Base-by-base conservation (phyloP, 1,284 basidiomycete genomes). In the Testicularia cyperi region DNA sequence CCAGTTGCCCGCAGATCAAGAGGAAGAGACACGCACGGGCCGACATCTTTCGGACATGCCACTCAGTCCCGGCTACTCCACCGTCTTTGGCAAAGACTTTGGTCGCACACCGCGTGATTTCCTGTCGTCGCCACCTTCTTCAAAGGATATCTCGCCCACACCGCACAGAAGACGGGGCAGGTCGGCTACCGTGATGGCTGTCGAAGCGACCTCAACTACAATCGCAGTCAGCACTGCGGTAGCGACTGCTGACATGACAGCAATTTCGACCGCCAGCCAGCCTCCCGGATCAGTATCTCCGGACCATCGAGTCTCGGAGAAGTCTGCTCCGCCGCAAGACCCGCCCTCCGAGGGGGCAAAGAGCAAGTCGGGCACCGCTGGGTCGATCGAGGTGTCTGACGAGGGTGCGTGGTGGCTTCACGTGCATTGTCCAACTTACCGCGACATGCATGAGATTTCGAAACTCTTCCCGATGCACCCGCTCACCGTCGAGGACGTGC, bases 391-490 rank as follows among this genome's bases (percentile, higher is more conserved):
- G 12, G 31, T 29, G 10, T 27, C 38, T 1, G 53, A 52, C 19
- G 44, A 63, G 34, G 60, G 60, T 4, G 60, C 88, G 10, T 96
- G 92, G 92, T 96, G 91, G 85, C 79, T 97, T 20, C 91, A 97
- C 73, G 85, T 96, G 2, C 83, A 88, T 15, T 92, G 87, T 66
- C 92, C 92, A 2, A 87, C 86, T 0, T 91, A 90, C 83, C 86
- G 87, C 41, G 92, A 95, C 77, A 85, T 96, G 82, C 83, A 87
- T 44, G 84, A 87, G 16, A 83, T 96, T 38, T 88, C 90, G 41
- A 90, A 89, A 81, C 88, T 90, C 15, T 81, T 96, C 20, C 88
- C 90, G 40, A 82, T 97, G 2, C 92, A 97, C 77, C 92, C 92
- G 0, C 81, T 96, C 16, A 96, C 92, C 0, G 82, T 96, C 13